Base-by-base conservation (phyloP, 2,329 filamentous ascomycete species). In the Paramyrothecium roridum region DNA sequence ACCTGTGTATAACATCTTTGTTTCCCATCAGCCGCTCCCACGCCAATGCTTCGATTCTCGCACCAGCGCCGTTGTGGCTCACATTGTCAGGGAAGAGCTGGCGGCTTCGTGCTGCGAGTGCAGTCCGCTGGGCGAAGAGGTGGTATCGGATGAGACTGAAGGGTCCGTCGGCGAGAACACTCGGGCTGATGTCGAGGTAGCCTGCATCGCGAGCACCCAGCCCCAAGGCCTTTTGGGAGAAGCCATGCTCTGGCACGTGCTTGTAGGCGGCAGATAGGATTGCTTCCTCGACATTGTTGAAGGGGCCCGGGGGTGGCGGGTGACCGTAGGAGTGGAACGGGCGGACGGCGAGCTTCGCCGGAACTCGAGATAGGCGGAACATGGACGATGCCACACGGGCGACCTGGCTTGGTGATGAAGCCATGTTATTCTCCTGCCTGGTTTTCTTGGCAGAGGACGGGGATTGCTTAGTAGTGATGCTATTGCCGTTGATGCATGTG, bases 141-240 rank as follows among this genome's bases (percentile, higher is more conserved):
- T 96, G 88, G 70, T 88, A 96, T 40, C 83, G 82, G 62, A 98
- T 86, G 26, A 99, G 80, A 63, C 90, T 88, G 74, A 96, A 96
- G 21, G 87, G 83, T 8, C 90, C 91, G 46, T 87, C 81, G 1
- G 91, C 86, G 54, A 99, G 85, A 20, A 97, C 77, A 66, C 91
- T 93, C 11, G 90, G 85, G 56, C 90, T 93, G 56, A 93, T 91
- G 68, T 95, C 90, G 52, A 91, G 85, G 70, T 93, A 96, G 48
- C 93, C 92, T 19, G 87, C 86, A 66, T 96, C 91, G 65, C 86
- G 86, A 57, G 91, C 91, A 58, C 93, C 95, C 21, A 89, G 82
- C 47, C 84, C 82, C 11, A 99, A 80, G 1, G 93, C 80, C 20
- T 83, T 79, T 50, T 80, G 76, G 0, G 91, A 90, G 80, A 98